Percentiles rank a stretch among this genome's conserved stretches.
phyloP scores from a whole-genome alignment of 140 eudicot species.

The Erigeron philadelphicus region DNA sequence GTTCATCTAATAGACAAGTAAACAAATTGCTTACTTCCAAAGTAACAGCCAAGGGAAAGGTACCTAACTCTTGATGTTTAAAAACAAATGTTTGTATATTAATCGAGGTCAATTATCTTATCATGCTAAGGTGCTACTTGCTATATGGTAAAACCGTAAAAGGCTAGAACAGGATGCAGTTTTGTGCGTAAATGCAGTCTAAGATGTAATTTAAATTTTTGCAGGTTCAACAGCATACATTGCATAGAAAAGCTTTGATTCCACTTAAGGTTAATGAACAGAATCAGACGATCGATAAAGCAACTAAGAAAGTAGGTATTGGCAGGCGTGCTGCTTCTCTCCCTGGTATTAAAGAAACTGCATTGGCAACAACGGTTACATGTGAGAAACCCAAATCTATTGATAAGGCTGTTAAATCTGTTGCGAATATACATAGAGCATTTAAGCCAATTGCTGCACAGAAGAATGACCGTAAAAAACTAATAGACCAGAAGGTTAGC shows the following conservation, averaged over 20 bases:
- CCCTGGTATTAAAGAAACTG: slow-evolving; percentile 34
- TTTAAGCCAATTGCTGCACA: slow-evolving; percentile 20
- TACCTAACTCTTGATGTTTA: slow-evolving; percentile 8
- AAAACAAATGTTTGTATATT: background rate
- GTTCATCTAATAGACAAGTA: slow-evolving; percentile 9
- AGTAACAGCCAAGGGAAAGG: slow-evolving; percentile 41
- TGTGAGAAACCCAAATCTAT: slow-evolving; percentile 12
- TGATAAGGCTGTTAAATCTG: slow-evolving; percentile 24
- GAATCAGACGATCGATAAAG: slow-evolving; percentile 8
- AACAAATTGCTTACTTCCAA: slow-evolving; percentile 13
- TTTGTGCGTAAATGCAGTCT: slow-evolving; percentile 7
- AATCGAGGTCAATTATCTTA: background rate
- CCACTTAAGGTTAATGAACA: slow-evolving; percentile 28
- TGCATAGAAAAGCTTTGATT: slow-evolving; percentile 33
- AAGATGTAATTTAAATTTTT: slow-evolving; percentile 7
- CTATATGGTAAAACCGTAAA: background rate
- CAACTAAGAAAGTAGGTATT: slow-evolving; percentile 17
- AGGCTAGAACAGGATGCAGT: background rate
- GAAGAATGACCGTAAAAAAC: slow-evolving; percentile 32
- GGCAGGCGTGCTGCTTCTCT: slow-evolving; percentile 5
- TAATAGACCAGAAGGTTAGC: slow-evolving; percentile 33
- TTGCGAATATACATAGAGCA: slow-evolving; percentile 29
- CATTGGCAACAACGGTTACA: background rate
- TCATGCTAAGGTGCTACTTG: background rate
- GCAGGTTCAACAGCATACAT: slow-evolving; percentile 34